Conservation (phyloP, 176 grass and related monocot genomes). For the Alopecurus myosuroides region DNA sequence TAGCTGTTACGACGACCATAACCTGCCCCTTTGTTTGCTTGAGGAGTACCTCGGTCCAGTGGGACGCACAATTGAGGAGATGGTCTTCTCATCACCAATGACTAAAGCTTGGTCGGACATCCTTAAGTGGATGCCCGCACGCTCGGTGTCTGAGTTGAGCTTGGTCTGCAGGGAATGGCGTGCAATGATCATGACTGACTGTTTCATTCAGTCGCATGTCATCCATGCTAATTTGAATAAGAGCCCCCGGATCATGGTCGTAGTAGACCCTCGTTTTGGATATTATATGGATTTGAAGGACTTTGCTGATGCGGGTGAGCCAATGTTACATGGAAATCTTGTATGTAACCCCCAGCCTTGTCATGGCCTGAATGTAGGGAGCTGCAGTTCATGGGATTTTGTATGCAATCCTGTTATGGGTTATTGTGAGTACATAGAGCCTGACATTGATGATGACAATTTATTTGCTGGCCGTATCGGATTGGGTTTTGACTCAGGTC, state of each 20-base stretch:
- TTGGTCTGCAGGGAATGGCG: conserved; percentile 22
- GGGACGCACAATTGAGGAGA: not conserved
- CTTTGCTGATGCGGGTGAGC: not conserved
- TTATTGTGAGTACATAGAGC: not conserved
- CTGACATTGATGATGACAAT: not conserved
- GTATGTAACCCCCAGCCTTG: not conserved
- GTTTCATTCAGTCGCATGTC: conserved; percentile 15
- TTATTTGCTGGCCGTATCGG: not conserved
- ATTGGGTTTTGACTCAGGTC: not conserved
- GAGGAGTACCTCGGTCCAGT: conserved; percentile 17
- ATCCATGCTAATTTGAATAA: conserved; percentile 20
- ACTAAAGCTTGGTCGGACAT: conserved; percentile 22
- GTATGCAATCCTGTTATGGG: not conserved
- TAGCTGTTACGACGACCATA: not conserved
- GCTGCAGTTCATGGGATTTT: not conserved
- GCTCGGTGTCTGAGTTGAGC: not conserved
- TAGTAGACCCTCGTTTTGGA: not conserved
- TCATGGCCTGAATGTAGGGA: not conserved
- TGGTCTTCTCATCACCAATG: not conserved
- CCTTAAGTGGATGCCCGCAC: conserved; percentile 22
- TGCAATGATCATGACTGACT: not conserved
- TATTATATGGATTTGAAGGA: conserved; percentile 2
- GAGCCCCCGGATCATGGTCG: conserved; percentile 16
- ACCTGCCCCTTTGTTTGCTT: not conserved
- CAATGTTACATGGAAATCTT: not conserved